phyloP scores from a whole-genome alignment of 2,329 filamentous ascomycete genomes.

The Stachybotrys echinatus region DNA sequence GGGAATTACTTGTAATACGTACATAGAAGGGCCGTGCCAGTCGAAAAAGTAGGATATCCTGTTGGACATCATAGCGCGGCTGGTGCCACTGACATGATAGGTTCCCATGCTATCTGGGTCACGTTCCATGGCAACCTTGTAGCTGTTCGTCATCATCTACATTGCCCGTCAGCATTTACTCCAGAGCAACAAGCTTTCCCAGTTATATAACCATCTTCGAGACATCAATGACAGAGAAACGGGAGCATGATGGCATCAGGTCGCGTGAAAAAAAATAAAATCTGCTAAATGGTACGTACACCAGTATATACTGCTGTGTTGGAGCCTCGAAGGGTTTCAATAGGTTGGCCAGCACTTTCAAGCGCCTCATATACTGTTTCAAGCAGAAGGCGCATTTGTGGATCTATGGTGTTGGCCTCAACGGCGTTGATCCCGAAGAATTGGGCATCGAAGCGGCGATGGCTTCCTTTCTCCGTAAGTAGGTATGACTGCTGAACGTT shows the following conservation, averaged over 20 bases:
- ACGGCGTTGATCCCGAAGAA: conserved; percentile 19
- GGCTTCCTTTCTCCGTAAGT: background rate
- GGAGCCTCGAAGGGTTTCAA: conserved; percentile 3
- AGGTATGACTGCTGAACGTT: conserved; percentile 6
- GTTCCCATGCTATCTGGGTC: conserved; percentile 14
- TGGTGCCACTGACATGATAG: conserved; percentile 16
- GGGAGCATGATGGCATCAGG: no score
- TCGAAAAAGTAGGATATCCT: conserved; percentile 36
- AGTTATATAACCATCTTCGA: no score
- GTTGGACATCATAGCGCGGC: conserved; percentile 25
- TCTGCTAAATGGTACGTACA: no score
- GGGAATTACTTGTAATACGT: no score
- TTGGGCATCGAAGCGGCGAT: conserved; percentile 11
- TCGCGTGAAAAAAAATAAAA: no score
- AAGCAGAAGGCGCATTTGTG: conserved; percentile 18
- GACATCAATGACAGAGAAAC: no score
- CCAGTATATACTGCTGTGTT: conserved; percentile 13
- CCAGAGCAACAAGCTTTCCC: no score
- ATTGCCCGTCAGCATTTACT: no score
- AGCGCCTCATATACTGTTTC: conserved; percentile 26
- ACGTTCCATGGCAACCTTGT: conserved; percentile 17
- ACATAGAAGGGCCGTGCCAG: conserved; percentile 29
- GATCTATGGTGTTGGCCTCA: conserved; percentile 20
- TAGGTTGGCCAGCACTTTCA: conserved; percentile 5
- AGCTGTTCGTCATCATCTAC: conserved; percentile 16